Evolutionary conservation across 805 yeast species (phyloP), one percentile per base, ranked within the genome.

Genomic region (Schwanniomyces sp.): DNA sequence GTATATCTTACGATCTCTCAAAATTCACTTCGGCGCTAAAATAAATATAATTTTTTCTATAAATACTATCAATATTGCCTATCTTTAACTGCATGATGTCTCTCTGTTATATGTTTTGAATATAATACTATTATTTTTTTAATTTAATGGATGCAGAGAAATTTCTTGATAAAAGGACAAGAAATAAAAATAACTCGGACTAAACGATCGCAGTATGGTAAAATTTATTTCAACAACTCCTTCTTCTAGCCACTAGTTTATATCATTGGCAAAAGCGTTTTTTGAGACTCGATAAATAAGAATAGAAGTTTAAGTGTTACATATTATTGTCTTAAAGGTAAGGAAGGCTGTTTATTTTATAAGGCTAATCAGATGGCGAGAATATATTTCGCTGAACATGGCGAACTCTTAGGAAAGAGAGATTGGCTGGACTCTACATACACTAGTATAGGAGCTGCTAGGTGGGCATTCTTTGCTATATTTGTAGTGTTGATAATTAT

Each of bases 391-490:
- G 28, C n/a, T 12, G 30, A 41, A 11, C 12, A 12, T 8, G 4
- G 24, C 11, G 21, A 29, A 12, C 24, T 32, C 25, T 34, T 50
- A 21, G 40, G 8, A 11, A 50, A 49, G 43, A 54, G 62, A 49
- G 54, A 52, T 27, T 44, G 40, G 49, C 24, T 52, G 60, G 58
- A 41, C 54, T 14, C 14, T 8, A 32, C 36, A 16, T 32, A 16
- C 11, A 49, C 40, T 12, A 27, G 50, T 16, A 37, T 59, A 12
- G 67, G 69, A 7, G 73, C 72, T 1, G 82, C 85, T 2, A 67
- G 83, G 50, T 84, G 87, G 84, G 84, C 86, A 2, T 75, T 84
- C 44, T 82, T 86, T 61, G 88, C 82, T 0, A 69, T 86, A 7
- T 76, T 85, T 52, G 62, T 82, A 2, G 76, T 79, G 0, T 73